phyloP scores from a whole-genome alignment of 2,329 filamentous ascomycete species.

The Colletotrichum limetticola region DNA sequence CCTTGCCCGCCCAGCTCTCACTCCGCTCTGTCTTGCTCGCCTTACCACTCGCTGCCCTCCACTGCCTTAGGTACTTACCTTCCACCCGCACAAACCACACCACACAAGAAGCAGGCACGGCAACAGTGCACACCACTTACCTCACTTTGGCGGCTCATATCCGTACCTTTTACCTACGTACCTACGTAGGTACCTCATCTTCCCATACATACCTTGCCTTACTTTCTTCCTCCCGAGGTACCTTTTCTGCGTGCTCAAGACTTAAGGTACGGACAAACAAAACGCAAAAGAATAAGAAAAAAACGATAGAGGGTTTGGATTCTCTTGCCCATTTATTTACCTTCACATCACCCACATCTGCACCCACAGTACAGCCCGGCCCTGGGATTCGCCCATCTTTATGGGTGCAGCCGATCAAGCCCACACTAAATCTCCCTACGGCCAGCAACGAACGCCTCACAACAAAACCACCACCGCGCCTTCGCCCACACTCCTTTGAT shows the following conservation, averaged over 20 bases:
- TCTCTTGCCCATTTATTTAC: not conserved
- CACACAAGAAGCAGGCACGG: not conserved
- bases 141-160: not conserved
- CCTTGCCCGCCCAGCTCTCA: not conserved
- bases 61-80: conserved; percentile 13
- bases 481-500: conserved; percentile 32
- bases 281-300: not conserved
- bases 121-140: not conserved
- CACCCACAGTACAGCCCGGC: conserved; percentile 19
- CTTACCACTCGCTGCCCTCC: conserved; percentile 13
- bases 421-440: conserved; percentile 37
- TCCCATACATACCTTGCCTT: not conserved
- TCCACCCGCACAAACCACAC: not conserved
- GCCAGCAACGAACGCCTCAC: conserved; percentile 32
- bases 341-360: not conserved
- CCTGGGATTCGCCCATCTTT: conserved; percentile 22
- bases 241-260: not conserved
- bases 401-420: conserved; percentile 34
- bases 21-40: conserved; percentile 16
- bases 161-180: no score
- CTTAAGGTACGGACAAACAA: not conserved
- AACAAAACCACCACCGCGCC: conserved; percentile 26
- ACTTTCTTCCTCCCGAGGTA: not conserved
- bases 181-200: no score
- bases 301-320: not conserved